phyloP scores from a whole-genome alignment of 345 rosid genomes.

The Aquilaria malaccensis region DNA sequence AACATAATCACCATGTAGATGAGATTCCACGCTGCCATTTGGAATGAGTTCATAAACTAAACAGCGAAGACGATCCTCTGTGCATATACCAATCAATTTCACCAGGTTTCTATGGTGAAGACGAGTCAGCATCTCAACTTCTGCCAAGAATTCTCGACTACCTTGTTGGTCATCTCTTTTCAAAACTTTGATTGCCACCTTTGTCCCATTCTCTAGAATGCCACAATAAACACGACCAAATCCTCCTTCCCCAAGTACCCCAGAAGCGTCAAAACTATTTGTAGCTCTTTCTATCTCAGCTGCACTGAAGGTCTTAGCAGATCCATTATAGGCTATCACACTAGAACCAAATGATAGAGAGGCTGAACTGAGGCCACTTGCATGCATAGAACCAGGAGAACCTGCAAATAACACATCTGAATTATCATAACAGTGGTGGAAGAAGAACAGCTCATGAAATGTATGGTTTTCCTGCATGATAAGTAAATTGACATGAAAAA shows the following conservation, averaged over 20 bases:
- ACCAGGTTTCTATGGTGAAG: slow-evolving; percentile 86
- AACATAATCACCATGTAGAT: slow-evolving; percentile 55
- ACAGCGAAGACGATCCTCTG: slow-evolving; percentile 65
- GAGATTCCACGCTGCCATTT: slow-evolving; percentile 91
- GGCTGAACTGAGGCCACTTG: slow-evolving; percentile 59
- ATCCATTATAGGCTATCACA: slow-evolving; percentile 61
- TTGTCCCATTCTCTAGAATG: slow-evolving; percentile 64
- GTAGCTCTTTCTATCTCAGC: slow-evolving; percentile 73
- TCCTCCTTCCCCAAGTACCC: slow-evolving; percentile 87
- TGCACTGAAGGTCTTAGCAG: slow-evolving; percentile 68
- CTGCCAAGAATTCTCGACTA: slow-evolving; percentile 75
- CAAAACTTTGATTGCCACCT: slow-evolving; percentile 73
- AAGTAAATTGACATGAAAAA: too few relatives aligned
- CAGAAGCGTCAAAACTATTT: slow-evolving; percentile 46
- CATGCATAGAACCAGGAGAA: slow-evolving; percentile 39
- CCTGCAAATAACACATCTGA: slow-evolving; percentile 29
- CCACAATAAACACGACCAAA: slow-evolving; percentile 79
- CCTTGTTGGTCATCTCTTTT: slow-evolving; percentile 89
- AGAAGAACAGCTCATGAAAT: not conserved
- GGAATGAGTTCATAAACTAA: slow-evolving; percentile 82
- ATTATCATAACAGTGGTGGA: not conserved
- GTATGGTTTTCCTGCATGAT: not conserved
- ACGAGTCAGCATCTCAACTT: slow-evolving; percentile 92
- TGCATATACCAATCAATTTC: slow-evolving; percentile 79
- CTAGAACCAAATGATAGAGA: slow-evolving; percentile 81